Percentiles rank a stretch among this genome's conserved stretches.
Conservation (phyloP, 176 grass and related monocot genomes). For the Bolboschoenus planiculmis region DNA sequence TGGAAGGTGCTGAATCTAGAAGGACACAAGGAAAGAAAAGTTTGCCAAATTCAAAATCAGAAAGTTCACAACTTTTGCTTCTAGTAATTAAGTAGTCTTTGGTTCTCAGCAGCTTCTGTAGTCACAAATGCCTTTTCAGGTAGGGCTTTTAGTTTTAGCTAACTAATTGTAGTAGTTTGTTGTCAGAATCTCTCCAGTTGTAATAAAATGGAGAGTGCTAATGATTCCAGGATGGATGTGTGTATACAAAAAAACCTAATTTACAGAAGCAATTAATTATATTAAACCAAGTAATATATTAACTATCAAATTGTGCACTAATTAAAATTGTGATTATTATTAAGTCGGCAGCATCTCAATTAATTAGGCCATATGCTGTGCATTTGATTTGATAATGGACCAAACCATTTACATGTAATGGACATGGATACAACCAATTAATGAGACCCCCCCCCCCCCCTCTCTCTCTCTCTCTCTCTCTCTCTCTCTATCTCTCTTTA, state of each 20-base stretch:
- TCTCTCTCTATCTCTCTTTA: background rate
- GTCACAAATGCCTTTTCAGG: background rate
- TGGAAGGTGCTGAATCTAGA: conserved; percentile 22
- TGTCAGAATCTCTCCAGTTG: background rate
- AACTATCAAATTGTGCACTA: background rate
- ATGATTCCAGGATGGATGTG: background rate
- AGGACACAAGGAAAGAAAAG: conserved; percentile 7
- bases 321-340: too few species aligned
- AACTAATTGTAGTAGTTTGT: background rate
- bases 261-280: background rate
- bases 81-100: background rate
- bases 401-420: background rate
- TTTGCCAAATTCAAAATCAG: background rate
- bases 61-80: background rate
- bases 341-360: background rate
- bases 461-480: too few species aligned
- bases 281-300: background rate
- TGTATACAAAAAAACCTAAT: too few species aligned
- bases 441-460: too few species aligned
- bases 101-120: background rate
- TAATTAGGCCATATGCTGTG: background rate
- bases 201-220: background rate
- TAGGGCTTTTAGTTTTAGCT: background rate
- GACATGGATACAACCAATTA: background rate
- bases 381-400: conserved; percentile 14